These are phyloP conservation scores for Helotiales sp. DNA, from an alignment of 2,329 filamentous ascomycete genomes.

Conservation along the genomic window DNA sequence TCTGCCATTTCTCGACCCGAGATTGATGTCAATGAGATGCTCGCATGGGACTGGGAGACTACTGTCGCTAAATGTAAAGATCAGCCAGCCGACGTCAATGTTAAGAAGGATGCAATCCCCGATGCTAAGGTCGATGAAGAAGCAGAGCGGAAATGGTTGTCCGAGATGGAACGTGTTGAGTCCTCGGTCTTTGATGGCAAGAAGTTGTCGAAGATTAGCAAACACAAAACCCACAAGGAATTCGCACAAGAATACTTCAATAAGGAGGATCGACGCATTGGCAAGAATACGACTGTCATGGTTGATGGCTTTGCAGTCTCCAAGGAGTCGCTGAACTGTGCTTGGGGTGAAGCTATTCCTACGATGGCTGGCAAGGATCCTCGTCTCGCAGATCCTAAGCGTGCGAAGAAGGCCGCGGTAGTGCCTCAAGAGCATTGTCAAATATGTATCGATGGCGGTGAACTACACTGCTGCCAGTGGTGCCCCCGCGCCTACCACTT, in stretches of 20 bases:
- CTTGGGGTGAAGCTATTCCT: conserved; percentile 61
- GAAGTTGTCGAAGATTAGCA: conserved; percentile 48
- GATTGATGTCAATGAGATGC: conserved; percentile 60
- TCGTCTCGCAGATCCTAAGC: conserved; percentile 53
- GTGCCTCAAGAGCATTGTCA: conserved; percentile 57
- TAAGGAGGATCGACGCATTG: conserved; percentile 55
- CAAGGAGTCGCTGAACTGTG: conserved; percentile 59
- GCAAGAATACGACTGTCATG: conserved; percentile 63
- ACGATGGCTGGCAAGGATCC: conserved; percentile 61
- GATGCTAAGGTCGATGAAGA: conserved; percentile 47
- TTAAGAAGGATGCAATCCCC: conserved; percentile 42
- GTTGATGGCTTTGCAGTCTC: conserved; percentile 59
- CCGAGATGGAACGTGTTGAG: conserved; percentile 60
- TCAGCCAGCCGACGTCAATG: conserved; percentile 50
- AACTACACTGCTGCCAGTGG: conserved; percentile 52
- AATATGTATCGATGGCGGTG: conserved; percentile 54
- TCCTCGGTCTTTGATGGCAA: conserved; percentile 62
- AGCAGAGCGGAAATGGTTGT: conserved; percentile 60
- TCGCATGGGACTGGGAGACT: conserved; percentile 59
- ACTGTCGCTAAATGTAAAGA: conserved; percentile 60
- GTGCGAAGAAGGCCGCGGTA: conserved; percentile 53
- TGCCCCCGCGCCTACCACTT: conserved; percentile 62
- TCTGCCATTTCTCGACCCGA: conserved; percentile 57
- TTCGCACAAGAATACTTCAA: conserved; percentile 46
- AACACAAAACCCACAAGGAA: conserved; percentile 41